Base-by-base conservation (phyloP, 2,329 filamentous ascomycete genomes). In the Fusarium brevicatenulatum region DNA sequence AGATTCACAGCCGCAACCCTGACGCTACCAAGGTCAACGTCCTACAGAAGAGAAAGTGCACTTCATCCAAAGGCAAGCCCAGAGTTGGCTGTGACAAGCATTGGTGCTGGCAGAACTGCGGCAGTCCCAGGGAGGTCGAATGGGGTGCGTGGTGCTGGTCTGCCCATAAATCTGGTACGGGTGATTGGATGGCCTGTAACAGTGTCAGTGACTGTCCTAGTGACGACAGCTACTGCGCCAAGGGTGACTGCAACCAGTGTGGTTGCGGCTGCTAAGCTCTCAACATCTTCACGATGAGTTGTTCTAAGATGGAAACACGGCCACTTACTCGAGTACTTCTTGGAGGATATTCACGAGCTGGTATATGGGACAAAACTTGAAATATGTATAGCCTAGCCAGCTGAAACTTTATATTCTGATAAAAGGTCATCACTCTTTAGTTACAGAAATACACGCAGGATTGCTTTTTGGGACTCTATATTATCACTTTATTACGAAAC, bases 71-170 rank as follows among this genome's bases (percentile, higher is more conserved):
- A 3, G 7, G 32, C 18, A 57, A 57, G 54, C 18, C 40, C 15
- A 47, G 16, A 19, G 12, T 10, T 25, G 54, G 54, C 21, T 37
- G 40, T 8, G 23, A 57, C 32, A 57, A 57, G 54, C 19, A 30
- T 11, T 57, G 54, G 40, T 57, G 54, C 54, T 57, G 54, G 54
- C 54, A 57, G 54, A 57, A 57, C n/a, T 57, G 54, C 9, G 54
- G 40, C 13, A 47, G 40, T 44, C 4, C 11, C 13, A 57, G 37
- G 54, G 54, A 47, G 32, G 54, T 36, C 18, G 54, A 57, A 47
- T 57, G 30, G 54, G 54, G 54, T 23, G 9, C 13, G 10, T 57
- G 40, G 54, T 57, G 54, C 54, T 57, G 40, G 54, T 47, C 54
- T 25, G 40, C 54, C 4, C 2, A 36, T 4, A 21, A 57, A 6